Evolutionary conservation across 2,329 filamentous ascomycete genomes (phyloP), one percentile per base, ranked within the genome.

Genomic region (Fusarium nematophilum): DNA sequence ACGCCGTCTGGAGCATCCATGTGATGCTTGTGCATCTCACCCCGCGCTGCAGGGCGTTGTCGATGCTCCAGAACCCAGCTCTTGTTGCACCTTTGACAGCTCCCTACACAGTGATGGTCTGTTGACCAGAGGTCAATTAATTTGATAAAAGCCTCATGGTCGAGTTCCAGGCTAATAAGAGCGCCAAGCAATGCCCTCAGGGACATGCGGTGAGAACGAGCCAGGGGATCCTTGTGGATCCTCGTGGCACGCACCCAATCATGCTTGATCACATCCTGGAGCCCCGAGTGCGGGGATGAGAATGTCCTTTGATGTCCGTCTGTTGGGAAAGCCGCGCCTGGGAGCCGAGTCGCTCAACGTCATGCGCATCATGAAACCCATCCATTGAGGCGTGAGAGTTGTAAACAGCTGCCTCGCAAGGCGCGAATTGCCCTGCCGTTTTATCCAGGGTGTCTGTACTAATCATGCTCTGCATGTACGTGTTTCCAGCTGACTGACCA

Each of bases 151-250:
- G 56, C 47, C 59, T 62, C 64, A 67, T 53, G 48, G 31, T 36
- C 38, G 49, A 56, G 39, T 53, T 49, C 40, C 39, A 45, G 45
- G 43, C 46, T 59, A 42, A 51, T n/a, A n/a, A n/a, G 25, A 25
- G 33, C 45, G 42, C 49, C 31, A 57, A 60, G 50, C 46, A 49
- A 34, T 25, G n/a, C 21, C 38, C 11, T 54, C 51, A 56, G 62
- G 58, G 66, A 69, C 53, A 68, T 68, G 59, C 66, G 66, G 66
- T 68, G 66, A 69, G 47, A 59, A 59, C 33, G 30, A 45, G 44
- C 43, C 43, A 54, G 60, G 51, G 56, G 54, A 34, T 50, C 37
- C 31, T 27, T 34, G 21, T 52, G 55, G 55, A 18, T 26, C 48
- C 52, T 58, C 59, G 13, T 42, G 47, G 52, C 29, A 53, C 46